Evolutionary conservation across 2,329 filamentous ascomycete genomes (phyloP).

Genomic region (Uncinocarpus reesii): DNA sequence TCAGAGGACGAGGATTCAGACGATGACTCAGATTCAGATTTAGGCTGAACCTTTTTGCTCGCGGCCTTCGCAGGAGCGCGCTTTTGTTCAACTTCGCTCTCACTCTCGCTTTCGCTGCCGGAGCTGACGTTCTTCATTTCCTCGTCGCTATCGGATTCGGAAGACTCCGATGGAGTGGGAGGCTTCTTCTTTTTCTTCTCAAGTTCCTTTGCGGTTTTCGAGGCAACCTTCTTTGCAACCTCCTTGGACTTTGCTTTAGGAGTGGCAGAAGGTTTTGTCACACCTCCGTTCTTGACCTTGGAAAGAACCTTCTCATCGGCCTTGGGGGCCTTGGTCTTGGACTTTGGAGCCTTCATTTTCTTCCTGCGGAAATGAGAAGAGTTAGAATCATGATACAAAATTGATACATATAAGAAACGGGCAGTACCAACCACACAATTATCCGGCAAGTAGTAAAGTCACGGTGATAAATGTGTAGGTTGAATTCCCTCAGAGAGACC

Average conservation of each 20-base stretch:
- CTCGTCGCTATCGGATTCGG: constrained; percentile 14
- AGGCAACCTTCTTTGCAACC: constrained; percentile 16
- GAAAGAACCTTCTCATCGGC: constrained; percentile 34
- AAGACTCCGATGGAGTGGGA: constrained; percentile 15
- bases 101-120: constrained; percentile 18
- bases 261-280: constrained; percentile 37
- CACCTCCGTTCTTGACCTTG: constrained; percentile 40
- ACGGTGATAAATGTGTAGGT: not conserved
- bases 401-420: not conserved
- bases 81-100: constrained; percentile 18
- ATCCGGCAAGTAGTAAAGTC: not conserved
- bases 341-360: constrained; percentile 37
- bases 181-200: constrained; percentile 16
- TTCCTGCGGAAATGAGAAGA: constrained; percentile 17
- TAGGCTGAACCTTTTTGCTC: constrained; percentile 18
- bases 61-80: constrained; percentile 25
- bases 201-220: constrained; percentile 11
- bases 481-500: constrained; percentile 1
- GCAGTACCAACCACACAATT: not conserved
- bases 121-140: constrained; percentile 9
- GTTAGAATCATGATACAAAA: constrained; percentile 15
- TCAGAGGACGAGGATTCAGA: constrained; percentile 23
- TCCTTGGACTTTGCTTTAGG: constrained; percentile 30
- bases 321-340: constrained; percentile 34
- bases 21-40: constrained; percentile 23